Evolutionary conservation across 345 rosid species (phyloP), one percentile per base, ranked within the genome.

Genomic region (Ricinus communis): DNA sequence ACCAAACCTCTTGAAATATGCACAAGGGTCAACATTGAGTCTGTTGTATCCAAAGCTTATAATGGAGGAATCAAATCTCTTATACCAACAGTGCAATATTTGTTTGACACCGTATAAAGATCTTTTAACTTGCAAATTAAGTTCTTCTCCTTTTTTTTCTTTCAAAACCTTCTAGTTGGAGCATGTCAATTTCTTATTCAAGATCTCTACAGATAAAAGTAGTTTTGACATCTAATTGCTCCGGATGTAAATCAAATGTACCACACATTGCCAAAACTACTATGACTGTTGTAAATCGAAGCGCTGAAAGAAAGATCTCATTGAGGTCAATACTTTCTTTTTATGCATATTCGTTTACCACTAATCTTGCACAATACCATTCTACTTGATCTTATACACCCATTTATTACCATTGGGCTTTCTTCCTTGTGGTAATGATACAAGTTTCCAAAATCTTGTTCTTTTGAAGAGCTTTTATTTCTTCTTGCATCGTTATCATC

Each of bases 21-120:
- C n/a, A n/a, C n/a, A n/a, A n/a, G n/a, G n/a, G n/a, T n/a, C n/a
- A n/a, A n/a, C n/a, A n/a, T n/a, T n/a, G n/a, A n/a, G n/a, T n/a
- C n/a, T n/a, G n/a, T n/a, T 52, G n/a, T n/a, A n/a, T 55, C 60
- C 60, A 25, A 55, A 5, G 31, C 33, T 55, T 31, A 55, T 55
- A 8, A 55, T 55, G 14, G 25, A 55, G 33, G 16, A 55, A 55
- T 55, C 60, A 55, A 55, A 55, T 55, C 60, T 55, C 60, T 24
- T 55, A 1, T 55, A 55, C 60, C 30, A 55, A 55, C 16, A 55
- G 4, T 31, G 24, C 16, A 16, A 5, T 8, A 15, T 16, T 13
- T 10, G 30, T 24, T 55, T 55, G 55, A 55, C 5, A 55, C 5
- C 9, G 31, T 55, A 55, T 10, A 55, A 16, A 55, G 30, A 55